These are phyloP conservation scores for Leucocoprinus leucothites DNA, from an alignment of 768 basidiomycete species.

Conservation along the genomic window DNA sequence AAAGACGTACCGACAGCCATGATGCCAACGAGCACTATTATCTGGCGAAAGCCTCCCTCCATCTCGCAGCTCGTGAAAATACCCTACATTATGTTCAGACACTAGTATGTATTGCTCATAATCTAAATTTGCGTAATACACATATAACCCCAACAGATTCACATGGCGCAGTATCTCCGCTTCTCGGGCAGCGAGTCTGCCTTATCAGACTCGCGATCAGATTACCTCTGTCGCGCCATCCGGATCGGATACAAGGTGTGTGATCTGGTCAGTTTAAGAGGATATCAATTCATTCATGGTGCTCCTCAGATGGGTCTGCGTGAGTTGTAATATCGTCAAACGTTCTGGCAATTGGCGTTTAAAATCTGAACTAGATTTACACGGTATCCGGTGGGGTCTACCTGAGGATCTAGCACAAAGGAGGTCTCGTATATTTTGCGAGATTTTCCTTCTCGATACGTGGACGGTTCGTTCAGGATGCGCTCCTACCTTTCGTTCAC, in stretches of 20 bases:
- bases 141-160: constrained; percentile 23
- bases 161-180: constrained; percentile 51
- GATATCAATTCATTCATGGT: not conserved
- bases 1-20: constrained; percentile 41
- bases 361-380: constrained; percentile 42
- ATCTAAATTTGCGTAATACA: not conserved
- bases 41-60: constrained; percentile 51
- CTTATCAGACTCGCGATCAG: constrained; percentile 48
- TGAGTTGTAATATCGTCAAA: constrained; percentile 25
- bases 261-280: constrained; percentile 9
- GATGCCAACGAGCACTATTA: constrained; percentile 63
- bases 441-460: constrained; percentile 61
- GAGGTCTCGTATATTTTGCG: constrained; percentile 64
- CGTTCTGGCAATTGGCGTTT: not conserved
- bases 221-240: constrained; percentile 56
- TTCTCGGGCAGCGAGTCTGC: constrained; percentile 48
- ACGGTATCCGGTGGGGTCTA: constrained; percentile 59
- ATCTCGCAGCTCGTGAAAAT: constrained; percentile 43
- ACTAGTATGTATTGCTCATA: constrained; percentile 38
- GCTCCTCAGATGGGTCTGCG: constrained; percentile 51
- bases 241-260: constrained; percentile 60
- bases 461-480: constrained; percentile 42
- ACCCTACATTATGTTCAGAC: constrained; percentile 54
- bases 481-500: not conserved
- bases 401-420: constrained; percentile 38